These are phyloP conservation scores for Tephrocybe sp. DNA, from an alignment of 768 basidiomycete genomes.

Conservation along the genomic window DNA sequence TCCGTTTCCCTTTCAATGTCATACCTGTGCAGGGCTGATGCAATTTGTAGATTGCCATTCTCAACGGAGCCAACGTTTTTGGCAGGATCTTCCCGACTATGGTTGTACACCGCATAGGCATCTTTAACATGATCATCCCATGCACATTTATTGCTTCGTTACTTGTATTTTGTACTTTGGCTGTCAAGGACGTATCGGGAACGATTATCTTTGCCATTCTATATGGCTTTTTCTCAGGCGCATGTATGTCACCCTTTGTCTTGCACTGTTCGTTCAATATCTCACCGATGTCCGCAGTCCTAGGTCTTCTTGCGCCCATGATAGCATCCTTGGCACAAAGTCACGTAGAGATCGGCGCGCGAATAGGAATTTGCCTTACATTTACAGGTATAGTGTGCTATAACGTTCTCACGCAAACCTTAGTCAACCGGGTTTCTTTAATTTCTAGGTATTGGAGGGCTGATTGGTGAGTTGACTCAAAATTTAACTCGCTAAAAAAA, in stretches of 20 bases:
- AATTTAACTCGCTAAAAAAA: no score
- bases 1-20: neutral
- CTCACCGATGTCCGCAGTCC: no score
- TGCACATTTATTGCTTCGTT: neutral
- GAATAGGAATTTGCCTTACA: constrained; percentile 50
- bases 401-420: neutral
- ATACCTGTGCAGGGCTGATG: neutral
- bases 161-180: constrained; percentile 10
- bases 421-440: neutral
- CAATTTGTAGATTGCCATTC: constrained; percentile 43
- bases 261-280: neutral
- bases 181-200: constrained; percentile 1
- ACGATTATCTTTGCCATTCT: constrained; percentile 8
- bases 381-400: neutral
- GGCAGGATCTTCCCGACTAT: constrained; percentile 51
- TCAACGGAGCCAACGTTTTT: constrained; percentile 53
- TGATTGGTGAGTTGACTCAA: constrained; percentile 33
- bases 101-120: constrained; percentile 47
- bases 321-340: constrained; percentile 19
- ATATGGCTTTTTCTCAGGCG: constrained; percentile 11
- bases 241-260: neutral
- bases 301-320: constrained; percentile 6
- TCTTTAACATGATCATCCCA: constrained; percentile 40
- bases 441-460: constrained; percentile 22
- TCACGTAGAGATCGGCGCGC: constrained; percentile 50